Conservation (phyloP, 139 green algal genomes). For the Bryopsis sp. region DNA sequence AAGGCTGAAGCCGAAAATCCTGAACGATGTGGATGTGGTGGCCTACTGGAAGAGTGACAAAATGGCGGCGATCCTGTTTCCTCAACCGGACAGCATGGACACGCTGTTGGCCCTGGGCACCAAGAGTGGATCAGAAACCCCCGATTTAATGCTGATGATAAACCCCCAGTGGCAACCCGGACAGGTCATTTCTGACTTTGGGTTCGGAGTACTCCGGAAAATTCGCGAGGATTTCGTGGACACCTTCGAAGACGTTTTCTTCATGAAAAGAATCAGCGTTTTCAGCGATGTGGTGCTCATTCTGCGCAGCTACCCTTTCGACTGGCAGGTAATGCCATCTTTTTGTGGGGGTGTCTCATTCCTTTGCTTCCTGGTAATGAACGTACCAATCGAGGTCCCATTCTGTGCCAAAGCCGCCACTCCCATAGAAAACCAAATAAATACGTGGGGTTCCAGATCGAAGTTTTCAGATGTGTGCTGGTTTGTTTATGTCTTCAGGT, state of each 20-base stretch:
- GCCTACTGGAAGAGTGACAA: constrained; percentile 16
- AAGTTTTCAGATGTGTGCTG: not conserved
- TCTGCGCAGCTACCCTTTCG: constrained; percentile 7
- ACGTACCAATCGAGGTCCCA: too few relatives aligned
- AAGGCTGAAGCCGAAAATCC: not conserved
- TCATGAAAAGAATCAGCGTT: constrained; percentile 17
- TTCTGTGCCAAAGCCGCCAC: not conserved
- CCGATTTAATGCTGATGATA: not conserved
- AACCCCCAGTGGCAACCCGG: constrained; percentile 20
- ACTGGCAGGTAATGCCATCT: constrained; percentile 19
- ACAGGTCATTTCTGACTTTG: constrained; percentile 18
- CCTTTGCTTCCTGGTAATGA: too few relatives aligned
- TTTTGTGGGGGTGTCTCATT: too few relatives aligned
- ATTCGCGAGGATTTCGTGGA: constrained; percentile 15
- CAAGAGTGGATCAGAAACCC: not conserved
- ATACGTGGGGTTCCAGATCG: too few relatives aligned
- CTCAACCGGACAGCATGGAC: constrained; percentile 9
- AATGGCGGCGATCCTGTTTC: constrained; percentile 13
- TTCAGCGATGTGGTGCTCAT: constrained; percentile 13
- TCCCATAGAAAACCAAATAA: not conserved
- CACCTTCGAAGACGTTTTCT: constrained; percentile 19
- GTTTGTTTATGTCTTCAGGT: not conserved
- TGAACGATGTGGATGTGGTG: constrained; percentile 6
- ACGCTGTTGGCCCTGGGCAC: not conserved
- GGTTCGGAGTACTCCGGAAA: constrained; percentile 5